phyloP scores from a whole-genome alignment of 1,284 basidiomycete genomes.

The Porogramme epimiltina region DNA sequence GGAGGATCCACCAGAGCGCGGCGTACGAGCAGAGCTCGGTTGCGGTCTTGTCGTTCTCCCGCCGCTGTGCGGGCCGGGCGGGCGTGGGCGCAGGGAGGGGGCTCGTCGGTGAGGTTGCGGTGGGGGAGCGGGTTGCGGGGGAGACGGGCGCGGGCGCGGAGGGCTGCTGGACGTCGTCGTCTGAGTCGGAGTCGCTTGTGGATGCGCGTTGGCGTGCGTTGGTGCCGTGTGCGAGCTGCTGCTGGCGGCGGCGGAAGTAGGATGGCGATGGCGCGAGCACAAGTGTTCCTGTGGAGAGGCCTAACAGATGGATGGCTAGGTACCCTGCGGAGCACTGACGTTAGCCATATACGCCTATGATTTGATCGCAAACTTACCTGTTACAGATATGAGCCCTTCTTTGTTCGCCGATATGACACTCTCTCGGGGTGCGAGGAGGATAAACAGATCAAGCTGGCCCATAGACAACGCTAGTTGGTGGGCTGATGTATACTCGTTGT shows the following conservation, averaged over 20 bases:
- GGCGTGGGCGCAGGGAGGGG: background rate
- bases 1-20: conserved; percentile 74
- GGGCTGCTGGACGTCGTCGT: conserved; percentile 15
- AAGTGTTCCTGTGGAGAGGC: conserved; percentile 81
- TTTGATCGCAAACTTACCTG: conserved; percentile 61
- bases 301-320: conserved; percentile 86
- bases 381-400: conserved; percentile 84
- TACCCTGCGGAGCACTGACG: conserved; percentile 61
- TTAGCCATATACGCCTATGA: too few species aligned
- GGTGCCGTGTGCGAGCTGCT: conserved; percentile 12
- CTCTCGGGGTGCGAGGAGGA: conserved; percentile 63
- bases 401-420: conserved; percentile 84
- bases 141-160: background rate
- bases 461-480: conserved; percentile 70
- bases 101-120: background rate
- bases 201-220: conserved; percentile 15
- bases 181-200: conserved; percentile 25
- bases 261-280: conserved; percentile 79
- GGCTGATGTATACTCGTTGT: conserved; percentile 51
- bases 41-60: conserved; percentile 70
- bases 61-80: conserved; percentile 18
- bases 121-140: background rate
- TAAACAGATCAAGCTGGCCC: conserved; percentile 60
- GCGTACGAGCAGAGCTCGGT: conserved; percentile 80
- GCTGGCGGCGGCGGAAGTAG: conserved; percentile 53